Evolutionary conservation across 768 basidiomycete genomes (phyloP).

Genomic region (Boletales sp.): DNA sequence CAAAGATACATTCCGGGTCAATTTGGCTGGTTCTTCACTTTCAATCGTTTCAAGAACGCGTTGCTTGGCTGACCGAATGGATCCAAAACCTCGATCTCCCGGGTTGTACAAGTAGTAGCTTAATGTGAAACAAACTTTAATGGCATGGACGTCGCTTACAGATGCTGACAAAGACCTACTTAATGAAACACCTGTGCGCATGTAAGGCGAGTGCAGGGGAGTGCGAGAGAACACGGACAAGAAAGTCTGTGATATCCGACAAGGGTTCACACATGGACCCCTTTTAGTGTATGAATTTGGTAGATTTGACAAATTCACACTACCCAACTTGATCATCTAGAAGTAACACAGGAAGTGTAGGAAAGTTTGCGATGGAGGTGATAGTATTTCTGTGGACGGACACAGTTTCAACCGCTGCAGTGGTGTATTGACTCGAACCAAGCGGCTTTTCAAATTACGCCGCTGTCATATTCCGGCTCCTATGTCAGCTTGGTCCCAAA

Average conservation of each 20-base stretch:
- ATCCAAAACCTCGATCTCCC: slow-evolving; percentile 42
- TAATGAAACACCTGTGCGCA: too few relatives aligned
- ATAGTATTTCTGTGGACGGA: slow-evolving; percentile 28
- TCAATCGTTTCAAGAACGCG: slow-evolving; percentile 34
- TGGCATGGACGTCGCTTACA: too few relatives aligned
- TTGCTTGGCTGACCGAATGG: slow-evolving; percentile 41
- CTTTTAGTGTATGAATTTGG: too few relatives aligned
- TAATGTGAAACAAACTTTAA: slow-evolving; percentile 31
- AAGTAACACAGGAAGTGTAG: slow-evolving; percentile 29
- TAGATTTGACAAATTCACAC: slow-evolving; percentile 22
- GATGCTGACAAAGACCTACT: slow-evolving; percentile 23
- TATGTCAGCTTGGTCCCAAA: too few relatives aligned
- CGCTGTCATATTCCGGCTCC: too few relatives aligned
- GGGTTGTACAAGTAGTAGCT: slow-evolving; percentile 45
- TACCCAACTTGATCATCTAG: slow-evolving; percentile 30
- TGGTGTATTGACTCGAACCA: too few relatives aligned
- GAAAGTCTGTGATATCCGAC: too few relatives aligned
- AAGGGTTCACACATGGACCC: too few relatives aligned
- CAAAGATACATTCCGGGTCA: neutral
- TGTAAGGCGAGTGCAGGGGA: slow-evolving; percentile 18
- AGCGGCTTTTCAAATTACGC: too few relatives aligned
- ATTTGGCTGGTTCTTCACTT: slow-evolving; percentile 25
- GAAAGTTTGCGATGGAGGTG: slow-evolving; percentile 25
- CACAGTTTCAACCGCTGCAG: too few relatives aligned
- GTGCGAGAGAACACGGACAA: too few relatives aligned